Base-by-base conservation (phyloP, 345 rosid genomes). In the Ceriops zippeliana region DNA sequence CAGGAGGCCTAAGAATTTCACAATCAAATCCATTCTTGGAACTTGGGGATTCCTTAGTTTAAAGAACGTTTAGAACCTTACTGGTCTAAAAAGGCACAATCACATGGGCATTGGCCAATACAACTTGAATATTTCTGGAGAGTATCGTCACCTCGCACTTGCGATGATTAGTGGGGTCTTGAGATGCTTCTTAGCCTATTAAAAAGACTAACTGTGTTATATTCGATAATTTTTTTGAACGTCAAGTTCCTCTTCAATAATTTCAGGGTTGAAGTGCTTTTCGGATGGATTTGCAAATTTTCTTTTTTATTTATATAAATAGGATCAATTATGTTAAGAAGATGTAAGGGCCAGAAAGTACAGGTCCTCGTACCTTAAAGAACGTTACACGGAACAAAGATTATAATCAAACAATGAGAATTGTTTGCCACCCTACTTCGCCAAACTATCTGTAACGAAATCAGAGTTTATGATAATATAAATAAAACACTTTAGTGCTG, bases 31-130 rank as follows among this genome's bases (percentile, higher is more conserved):
- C 49, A 46, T 52, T 64, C 74, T 76, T 72, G 72, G 69, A 30
- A 30, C 32, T 61, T 35, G 71, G 71, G 66, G 66, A 61, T 61
- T 62, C 66, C 74, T 75, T 56, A 62, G 65, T 71, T 62, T 30
- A 64, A 67, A 68, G 67, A 28, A 28, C 52, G 26, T 24, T 24
- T 24, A 24, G 73, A 79, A 75, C 71, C 74, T 75, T 28, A 79
- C 64, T 75, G 79, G 71, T 62, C 73, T 64, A 37, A 30, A 30
- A 52, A 65, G 65, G 9, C 78, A 62, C 16, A 34, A n/a, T 71
- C 82, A 75, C 79, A 58, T 79, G 78, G 73, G 37, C 79, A 37
- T 60, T 24, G 53, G 51, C 70, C 72, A 74, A 70, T 73, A 37
- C 62, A 8, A 47, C 9, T 53, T 60, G 58, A 27, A 24, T 22